Conservation (phyloP, 2,329 filamentous ascomycete genomes). For the Talaromyces verruculosus region DNA sequence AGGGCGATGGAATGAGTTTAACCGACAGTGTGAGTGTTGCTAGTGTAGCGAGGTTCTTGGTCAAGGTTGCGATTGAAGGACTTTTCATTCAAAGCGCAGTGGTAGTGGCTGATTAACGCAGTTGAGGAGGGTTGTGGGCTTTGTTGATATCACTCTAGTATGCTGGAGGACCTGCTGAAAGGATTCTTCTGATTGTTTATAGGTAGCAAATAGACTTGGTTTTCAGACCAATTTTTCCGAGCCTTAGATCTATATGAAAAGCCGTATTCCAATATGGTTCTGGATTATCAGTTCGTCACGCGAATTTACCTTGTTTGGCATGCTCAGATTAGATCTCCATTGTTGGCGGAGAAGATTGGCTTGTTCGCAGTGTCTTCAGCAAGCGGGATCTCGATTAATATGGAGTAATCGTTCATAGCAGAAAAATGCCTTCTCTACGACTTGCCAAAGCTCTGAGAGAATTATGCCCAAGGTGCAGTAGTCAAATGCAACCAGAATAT, state of each 20-base stretch:
- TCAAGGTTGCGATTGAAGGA: conserved; percentile 9
- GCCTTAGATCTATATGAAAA: neutral
- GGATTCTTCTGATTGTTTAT: neutral
- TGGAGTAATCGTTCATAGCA: too few relatives aligned
- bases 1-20: conserved; percentile 9
- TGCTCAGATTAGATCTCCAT: too few relatives aligned
- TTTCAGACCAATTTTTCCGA: neutral
- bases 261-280: neutral
- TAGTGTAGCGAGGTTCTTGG: conserved; percentile 9
- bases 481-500: too few relatives aligned
- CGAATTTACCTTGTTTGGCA: too few relatives aligned
- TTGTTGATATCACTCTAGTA: neutral
- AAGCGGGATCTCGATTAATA: too few relatives aligned
- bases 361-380: too few relatives aligned
- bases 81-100: conserved; percentile 8
- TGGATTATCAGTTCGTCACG: too few relatives aligned
- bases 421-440: too few relatives aligned
- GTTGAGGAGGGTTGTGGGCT: neutral
- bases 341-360: too few relatives aligned
- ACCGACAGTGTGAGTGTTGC: conserved; percentile 10
- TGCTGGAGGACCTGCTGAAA: neutral
- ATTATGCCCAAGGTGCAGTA: too few relatives aligned
- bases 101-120: neutral
- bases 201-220: neutral
- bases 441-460: too few relatives aligned